A percentile compares a stretch with the other conserved stretches of the same genome.
Conservation (phyloP, 768 basidiomycete species). For the Pleurotus giganteus region DNA sequence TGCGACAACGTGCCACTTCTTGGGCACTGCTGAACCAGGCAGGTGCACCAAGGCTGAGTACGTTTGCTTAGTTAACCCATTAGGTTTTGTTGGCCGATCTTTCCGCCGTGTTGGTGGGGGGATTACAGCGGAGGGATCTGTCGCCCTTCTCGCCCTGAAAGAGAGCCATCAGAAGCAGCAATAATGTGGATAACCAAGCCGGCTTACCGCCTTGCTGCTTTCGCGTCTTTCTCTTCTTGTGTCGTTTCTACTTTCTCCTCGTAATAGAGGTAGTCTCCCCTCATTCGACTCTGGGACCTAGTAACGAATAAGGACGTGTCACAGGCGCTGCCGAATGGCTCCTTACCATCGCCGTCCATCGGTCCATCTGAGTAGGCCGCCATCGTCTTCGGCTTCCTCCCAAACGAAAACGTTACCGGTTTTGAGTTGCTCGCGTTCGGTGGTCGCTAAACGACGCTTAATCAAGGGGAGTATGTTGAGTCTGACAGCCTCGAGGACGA, state of each 20-base stretch:
- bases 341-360: conserved; percentile 57
- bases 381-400: conserved; percentile 62
- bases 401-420: conserved; percentile 65
- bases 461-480: conserved; percentile 53
- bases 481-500: conserved; percentile 59
- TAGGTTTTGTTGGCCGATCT: conserved; percentile 56
- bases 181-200: background rate
- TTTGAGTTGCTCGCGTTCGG: conserved; percentile 48
- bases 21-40: conserved; percentile 37
- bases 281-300: conserved; percentile 68
- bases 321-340: conserved; percentile 3
- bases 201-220: conserved; percentile 52
- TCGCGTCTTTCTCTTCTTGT: conserved; percentile 56
- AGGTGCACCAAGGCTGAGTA: conserved; percentile 57
- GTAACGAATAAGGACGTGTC: background rate
- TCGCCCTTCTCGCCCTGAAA: conserved; percentile 42
- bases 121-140: conserved; percentile 40
- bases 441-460: conserved; percentile 45
- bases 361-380: conserved; percentile 55
- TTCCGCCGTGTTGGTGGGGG: conserved; percentile 50
- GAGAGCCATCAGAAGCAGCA: background rate
- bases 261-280: conserved; percentile 62
- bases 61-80: conserved; percentile 64
- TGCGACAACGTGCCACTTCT: conserved; percentile 70
- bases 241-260: conserved; percentile 63